phyloP scores from a whole-genome alignment of 2,329 filamentous ascomycete species.

The Xenoacremonium recifei region DNA sequence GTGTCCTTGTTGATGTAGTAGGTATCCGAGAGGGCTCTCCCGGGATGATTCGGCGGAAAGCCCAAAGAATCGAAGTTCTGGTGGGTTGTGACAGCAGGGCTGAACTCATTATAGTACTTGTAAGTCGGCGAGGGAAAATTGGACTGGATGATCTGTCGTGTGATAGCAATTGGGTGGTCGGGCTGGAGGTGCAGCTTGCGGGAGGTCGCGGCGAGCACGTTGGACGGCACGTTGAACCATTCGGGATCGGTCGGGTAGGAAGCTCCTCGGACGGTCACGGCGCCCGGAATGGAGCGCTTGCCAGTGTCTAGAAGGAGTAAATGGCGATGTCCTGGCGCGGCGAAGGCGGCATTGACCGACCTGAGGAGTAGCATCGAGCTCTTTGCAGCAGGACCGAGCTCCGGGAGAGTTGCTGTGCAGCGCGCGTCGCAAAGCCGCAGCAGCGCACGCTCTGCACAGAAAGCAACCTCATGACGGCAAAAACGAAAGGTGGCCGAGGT shows the following conservation, averaged over 20 bases:
- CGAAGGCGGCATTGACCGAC: constrained; percentile 17
- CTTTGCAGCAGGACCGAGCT: constrained; percentile 21
- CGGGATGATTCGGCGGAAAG: constrained; percentile 84
- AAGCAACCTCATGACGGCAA: no score
- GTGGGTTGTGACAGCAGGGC: constrained; percentile 77
- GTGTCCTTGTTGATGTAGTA: constrained; percentile 90
- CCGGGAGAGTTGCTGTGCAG: constrained; percentile 19
- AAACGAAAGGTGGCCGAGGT: no score
- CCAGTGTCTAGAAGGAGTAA: constrained; percentile 14
- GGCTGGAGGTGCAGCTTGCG: constrained; percentile 85
- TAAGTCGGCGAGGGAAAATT: constrained; percentile 74
- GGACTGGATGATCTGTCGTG: constrained; percentile 87
- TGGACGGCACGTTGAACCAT: constrained; percentile 82
- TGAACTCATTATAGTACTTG: constrained; percentile 73
- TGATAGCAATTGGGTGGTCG: constrained; percentile 88
- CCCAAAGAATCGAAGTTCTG: constrained; percentile 98
- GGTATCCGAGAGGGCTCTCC: constrained; percentile 83
- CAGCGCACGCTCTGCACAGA: no score
- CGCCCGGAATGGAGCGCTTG: constrained; percentile 26
- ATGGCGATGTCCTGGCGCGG: background rate
- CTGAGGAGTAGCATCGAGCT: constrained; percentile 25
- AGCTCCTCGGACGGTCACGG: constrained; percentile 59
- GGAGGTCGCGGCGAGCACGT: constrained; percentile 71
- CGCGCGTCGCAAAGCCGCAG: no score
- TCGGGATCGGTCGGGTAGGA: constrained; percentile 57